phyloP scores from a whole-genome alignment of 192 early-diverging fungal species.

The Coemansia sp. region DNA sequence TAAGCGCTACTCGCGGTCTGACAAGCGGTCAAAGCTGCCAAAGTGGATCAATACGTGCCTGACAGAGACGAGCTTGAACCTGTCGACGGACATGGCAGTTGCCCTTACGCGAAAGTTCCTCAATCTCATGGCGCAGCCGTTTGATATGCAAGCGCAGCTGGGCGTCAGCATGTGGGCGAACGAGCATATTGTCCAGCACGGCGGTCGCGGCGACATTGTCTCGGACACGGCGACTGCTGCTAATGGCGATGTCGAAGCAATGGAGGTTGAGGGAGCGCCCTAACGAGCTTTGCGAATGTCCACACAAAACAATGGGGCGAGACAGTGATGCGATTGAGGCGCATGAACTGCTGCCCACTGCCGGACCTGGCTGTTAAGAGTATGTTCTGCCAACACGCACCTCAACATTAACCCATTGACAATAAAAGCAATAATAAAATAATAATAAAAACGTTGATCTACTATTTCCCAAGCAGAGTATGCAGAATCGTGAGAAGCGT shows the following conservation, averaged over 20 bases:
- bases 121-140: conserved; percentile 94
- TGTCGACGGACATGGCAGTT: conserved; percentile 98
- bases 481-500: no score
- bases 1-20: conserved; percentile 92
- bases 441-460: no score
- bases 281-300: background rate
- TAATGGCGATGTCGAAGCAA: background rate
- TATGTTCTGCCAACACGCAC: no score
- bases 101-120: conserved; percentile 91
- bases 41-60: conserved; percentile 95
- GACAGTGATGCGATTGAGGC: no score
- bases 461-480: no score
- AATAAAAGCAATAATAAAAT: no score
- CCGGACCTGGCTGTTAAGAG: no score
- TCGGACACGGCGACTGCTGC: background rate
- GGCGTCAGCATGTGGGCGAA: conserved; percentile 88
- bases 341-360: no score
- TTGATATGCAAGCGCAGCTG: conserved; percentile 75
- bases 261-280: conserved; percentile 13
- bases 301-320: background rate
- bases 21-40: conserved; percentile 95
- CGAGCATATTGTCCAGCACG: conserved; percentile 66
- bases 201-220: conserved; percentile 16
- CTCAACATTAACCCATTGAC: no score
- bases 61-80: conserved; percentile 84